Evolutionary conservation across 2,329 filamentous ascomycete genomes (phyloP), one percentile per base, ranked within the genome.

Genomic region (Colletotrichum plurivorum): DNA sequence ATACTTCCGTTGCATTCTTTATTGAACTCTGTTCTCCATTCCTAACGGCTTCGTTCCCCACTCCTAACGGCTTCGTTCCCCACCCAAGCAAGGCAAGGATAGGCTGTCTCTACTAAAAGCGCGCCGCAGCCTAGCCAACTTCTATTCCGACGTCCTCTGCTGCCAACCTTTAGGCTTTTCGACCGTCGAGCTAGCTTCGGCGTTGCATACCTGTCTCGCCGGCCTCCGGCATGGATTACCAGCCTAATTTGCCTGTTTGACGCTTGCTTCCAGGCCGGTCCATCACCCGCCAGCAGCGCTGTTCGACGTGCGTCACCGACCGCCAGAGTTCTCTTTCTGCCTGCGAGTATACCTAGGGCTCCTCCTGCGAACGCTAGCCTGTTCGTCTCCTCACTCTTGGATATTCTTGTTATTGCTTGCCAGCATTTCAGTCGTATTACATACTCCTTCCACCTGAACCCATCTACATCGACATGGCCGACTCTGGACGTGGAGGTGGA

Each of bases 401-500:
- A 10, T 10, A 46, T 8, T 39, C 20, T 25, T 45, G 10, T n/a
- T 16, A 5, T 15, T 7, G 9, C 15, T 6, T 16, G 25, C n/a
- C 27, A 4, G 13, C 16, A 45, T 2, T 22, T 46, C 25, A 18
- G 16, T 49, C 13, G 31, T 36, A 36, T 36, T 10, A 27, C 25
- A 18, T 45, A 12, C n/a, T 41, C 27, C 56, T 12, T n/a, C 46
- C 10, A 8, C 7, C 22, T 25, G 22, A 25, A 27, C 36, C 45
- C 51, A 12, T 46, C 12, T 16, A 39, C 31, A 18, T 9, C 15
- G 31, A 51, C 9, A 69, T 71, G 70, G 63, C 57, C 13, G 67
- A 71, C 41, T 59, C 43, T 56, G 60, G 53, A 54, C 45, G 57
- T 46, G 67, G 63, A 16, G 57, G 63, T 13, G 13, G 41, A 15